These are phyloP conservation scores for Melastoma candidum DNA, from an alignment of 441 rosid species.

Conservation along the genomic window DNA sequence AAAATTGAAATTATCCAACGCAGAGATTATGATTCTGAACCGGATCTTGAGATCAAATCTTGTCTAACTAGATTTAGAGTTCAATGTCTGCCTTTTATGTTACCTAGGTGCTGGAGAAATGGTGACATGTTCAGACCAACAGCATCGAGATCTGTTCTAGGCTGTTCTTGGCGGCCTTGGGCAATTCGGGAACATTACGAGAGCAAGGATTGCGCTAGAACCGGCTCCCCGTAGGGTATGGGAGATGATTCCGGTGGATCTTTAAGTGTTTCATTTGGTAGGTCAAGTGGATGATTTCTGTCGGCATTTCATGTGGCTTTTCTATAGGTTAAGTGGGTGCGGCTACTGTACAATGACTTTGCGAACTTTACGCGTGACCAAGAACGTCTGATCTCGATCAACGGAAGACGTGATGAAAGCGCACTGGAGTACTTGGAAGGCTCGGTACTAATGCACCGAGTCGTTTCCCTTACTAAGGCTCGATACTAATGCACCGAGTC, in stretches of 20 bases:
- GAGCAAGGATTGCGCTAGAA: slow-evolving; percentile 69
- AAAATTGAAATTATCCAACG: too few relatives aligned
- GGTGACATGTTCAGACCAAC: slow-evolving; percentile 47
- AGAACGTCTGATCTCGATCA: slow-evolving; percentile 58
- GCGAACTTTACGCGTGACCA: slow-evolving; percentile 62
- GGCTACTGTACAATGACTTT: slow-evolving; percentile 76
- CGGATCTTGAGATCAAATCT: too few relatives aligned
- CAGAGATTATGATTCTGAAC: too few relatives aligned
- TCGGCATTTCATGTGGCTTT: not conserved
- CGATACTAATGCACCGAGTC: slow-evolving; percentile 4
- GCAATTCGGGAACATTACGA: slow-evolving; percentile 83
- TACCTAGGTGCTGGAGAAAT: slow-evolving; percentile 61
- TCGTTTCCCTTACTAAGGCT: slow-evolving; percentile 51
- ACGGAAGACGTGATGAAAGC: slow-evolving; percentile 33
- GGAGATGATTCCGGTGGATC: not conserved
- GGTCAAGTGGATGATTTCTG: not conserved
- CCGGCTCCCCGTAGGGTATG: slow-evolving; percentile 69
- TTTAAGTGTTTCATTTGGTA: not conserved
- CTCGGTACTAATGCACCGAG: slow-evolving; percentile 48
- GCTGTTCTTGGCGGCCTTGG: slow-evolving; percentile 91
- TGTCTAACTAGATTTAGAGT: too few relatives aligned
- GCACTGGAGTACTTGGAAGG: slow-evolving; percentile 78
- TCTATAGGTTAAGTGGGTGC: slow-evolving; percentile 67
- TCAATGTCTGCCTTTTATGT: too few relatives aligned
- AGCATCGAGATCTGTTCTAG: slow-evolving; percentile 58